A percentile compares a stretch with the other conserved stretches of the same genome.
Conservation (phyloP, 306 rosid genomes). For the Dalbergia cochinchinensis region DNA sequence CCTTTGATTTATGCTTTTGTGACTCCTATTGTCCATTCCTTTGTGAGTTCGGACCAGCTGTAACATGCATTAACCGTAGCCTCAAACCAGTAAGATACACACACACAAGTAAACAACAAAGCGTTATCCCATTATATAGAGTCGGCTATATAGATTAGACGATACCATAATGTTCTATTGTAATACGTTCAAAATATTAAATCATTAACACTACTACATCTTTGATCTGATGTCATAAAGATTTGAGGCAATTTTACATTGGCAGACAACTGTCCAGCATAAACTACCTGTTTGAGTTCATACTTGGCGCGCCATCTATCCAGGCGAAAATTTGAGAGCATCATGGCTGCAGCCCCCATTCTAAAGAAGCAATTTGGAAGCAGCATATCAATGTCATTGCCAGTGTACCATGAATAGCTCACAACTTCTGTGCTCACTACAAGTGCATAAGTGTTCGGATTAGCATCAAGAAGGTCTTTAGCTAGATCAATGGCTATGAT, state of each 20-base stretch:
- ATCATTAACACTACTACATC: background rate
- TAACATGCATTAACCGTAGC: background rate
- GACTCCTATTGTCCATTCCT: slow-evolving; percentile 64
- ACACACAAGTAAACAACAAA: background rate
- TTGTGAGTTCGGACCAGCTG: slow-evolving; percentile 73
- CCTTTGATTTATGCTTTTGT: slow-evolving; percentile 55
- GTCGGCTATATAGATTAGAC: too few species aligned
- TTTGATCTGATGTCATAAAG: too few species aligned
- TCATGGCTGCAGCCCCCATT: slow-evolving; percentile 72
- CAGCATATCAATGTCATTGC: slow-evolving; percentile 62
- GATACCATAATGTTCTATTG: background rate
- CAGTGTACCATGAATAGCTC: slow-evolving; percentile 67
- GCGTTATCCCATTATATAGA: too few species aligned
- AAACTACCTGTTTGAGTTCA: slow-evolving; percentile 61
- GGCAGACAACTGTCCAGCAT: too few species aligned
- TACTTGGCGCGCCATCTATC: slow-evolving; percentile 78
- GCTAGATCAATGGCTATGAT: slow-evolving; percentile 72
- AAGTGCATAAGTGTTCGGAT: slow-evolving; percentile 63
- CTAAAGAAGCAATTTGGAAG: slow-evolving; percentile 78
- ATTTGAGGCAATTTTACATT: too few species aligned
- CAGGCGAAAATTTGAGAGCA: slow-evolving; percentile 60
- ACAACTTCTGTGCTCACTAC: slow-evolving; percentile 77
- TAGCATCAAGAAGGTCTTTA: slow-evolving; percentile 66
- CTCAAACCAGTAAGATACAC: slow-evolving; percentile 5
- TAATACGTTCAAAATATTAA: too few species aligned